Evolutionary conservation across 2,329 filamentous ascomycete genomes (phyloP), one percentile per base, ranked within the genome.

Genomic region (Aaosphaeria pasadenensis): DNA sequence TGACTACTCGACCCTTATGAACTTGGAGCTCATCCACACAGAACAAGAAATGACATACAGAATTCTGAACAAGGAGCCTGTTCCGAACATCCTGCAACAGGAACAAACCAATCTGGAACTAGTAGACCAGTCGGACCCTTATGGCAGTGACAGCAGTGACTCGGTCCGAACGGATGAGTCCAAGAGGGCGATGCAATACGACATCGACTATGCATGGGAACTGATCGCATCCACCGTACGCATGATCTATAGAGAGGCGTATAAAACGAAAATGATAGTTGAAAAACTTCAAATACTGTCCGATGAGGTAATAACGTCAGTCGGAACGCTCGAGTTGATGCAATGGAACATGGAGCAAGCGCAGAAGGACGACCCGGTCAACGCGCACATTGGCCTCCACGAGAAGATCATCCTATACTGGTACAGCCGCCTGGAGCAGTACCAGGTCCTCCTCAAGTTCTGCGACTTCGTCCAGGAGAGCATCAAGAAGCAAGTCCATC

Each of bases 391-490:
- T 3, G 17, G 17, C 17, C 17, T 24, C 17, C 50, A 57, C 45
- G 62, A 64, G 42, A 52, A 54, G 41, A 53, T 55, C 48, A 56
- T 67, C 35, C 53, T 56, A 5, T 50, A 51, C 11, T 53, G 51
- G 43, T 66, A 62, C 49, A 54, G 55, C 4, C 48, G 55, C 11
- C 55, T 67, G 30, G 63, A 66, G 48, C 36, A 57, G 5, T 43
- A 60, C 3, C 56, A 53, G 38, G 49, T 53, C 7, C 39, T 55
- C 13, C 43, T 47, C 29, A 57, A 54, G 17, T 43, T 57, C 6
- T 40, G 45, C 29, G 57, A 55, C 11, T n/a, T 60, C 4, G 44
- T 44, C 38, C n/a, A 9, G 9, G 55, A 59, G 13, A 51, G 50
- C 7, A 56, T 54, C 29, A 42, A 48, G 7, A 61, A 62, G 41